phyloP scores from a whole-genome alignment of 495 filamentous ascomycete species.

The Podospora conica region DNA sequence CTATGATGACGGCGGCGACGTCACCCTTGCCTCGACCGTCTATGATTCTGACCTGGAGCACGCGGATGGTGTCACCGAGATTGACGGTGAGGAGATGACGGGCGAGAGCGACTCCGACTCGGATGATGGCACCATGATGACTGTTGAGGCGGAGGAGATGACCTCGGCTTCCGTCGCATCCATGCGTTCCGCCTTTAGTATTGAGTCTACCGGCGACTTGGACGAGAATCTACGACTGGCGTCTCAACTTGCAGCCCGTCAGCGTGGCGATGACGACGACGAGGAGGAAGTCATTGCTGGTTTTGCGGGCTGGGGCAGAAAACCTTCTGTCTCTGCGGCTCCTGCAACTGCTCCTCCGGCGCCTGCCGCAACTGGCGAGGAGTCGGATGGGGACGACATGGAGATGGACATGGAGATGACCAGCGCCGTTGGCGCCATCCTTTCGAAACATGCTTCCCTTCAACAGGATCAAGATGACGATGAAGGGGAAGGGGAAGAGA shows the following conservation, averaged over 20 bases:
- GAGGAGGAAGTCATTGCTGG: slow-evolving; percentile 75
- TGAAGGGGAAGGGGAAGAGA: slow-evolving; percentile 65
- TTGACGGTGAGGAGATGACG: slow-evolving; percentile 48
- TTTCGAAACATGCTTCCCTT: slow-evolving; percentile 28
- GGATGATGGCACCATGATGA: slow-evolving; percentile 69
- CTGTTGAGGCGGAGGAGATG: slow-evolving; percentile 60
- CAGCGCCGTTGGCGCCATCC: slow-evolving; percentile 49
- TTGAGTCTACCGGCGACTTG: slow-evolving; percentile 59
- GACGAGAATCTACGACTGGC: slow-evolving; percentile 75
- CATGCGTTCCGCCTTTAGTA: slow-evolving; percentile 50
- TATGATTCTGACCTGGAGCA: slow-evolving; percentile 63
- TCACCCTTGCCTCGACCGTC: slow-evolving; percentile 67
- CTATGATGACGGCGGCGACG: slow-evolving; percentile 57
- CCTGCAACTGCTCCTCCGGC: slow-evolving; percentile 8
- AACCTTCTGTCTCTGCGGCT: slow-evolving; percentile 15
- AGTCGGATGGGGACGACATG: slow-evolving; percentile 36
- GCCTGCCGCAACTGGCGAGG: slow-evolving; percentile 22
- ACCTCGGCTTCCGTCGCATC: slow-evolving; percentile 60
- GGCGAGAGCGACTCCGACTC: slow-evolving; percentile 55
- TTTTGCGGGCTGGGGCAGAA: slow-evolving; percentile 41
- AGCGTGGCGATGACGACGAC: slow-evolving; percentile 69
- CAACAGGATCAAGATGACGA: slow-evolving; percentile 41
- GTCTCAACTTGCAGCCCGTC: slow-evolving; percentile 62
- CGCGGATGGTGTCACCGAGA: slow-evolving; percentile 52
- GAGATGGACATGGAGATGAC: slow-evolving; percentile 54